phyloP scores from a whole-genome alignment of 768 basidiomycete species.

The Lactarius trivialis region DNA sequence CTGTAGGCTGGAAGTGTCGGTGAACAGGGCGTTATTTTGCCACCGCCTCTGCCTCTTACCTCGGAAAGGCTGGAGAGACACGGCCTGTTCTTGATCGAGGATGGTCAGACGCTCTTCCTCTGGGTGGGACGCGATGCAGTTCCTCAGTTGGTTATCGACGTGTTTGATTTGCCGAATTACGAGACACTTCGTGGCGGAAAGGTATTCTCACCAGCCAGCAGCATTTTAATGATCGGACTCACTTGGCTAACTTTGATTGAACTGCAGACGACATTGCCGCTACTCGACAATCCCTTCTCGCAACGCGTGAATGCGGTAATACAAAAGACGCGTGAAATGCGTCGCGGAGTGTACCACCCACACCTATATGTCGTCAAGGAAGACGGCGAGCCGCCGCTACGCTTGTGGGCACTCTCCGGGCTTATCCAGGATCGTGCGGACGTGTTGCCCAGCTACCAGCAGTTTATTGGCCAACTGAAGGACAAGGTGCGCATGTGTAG shows the following conservation, averaged over 20 bases:
- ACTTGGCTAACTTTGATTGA: neutral
- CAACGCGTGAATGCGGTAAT: conserved; percentile 91
- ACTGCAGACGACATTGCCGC: conserved; percentile 73
- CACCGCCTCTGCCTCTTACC: conserved; percentile 81
- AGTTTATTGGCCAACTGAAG: conserved; percentile 84
- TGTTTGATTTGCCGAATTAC: conserved; percentile 86
- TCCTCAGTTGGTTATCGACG: conserved; percentile 89
- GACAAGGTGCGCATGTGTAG: conserved; percentile 56
- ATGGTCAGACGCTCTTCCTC: conserved; percentile 95
- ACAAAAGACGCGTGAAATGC: conserved; percentile 91
- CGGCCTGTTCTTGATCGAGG: conserved; percentile 94
- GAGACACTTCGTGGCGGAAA: conserved; percentile 91
- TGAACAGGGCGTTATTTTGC: conserved; percentile 82
- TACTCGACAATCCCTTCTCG: conserved; percentile 91
- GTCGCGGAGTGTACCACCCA: conserved; percentile 86
- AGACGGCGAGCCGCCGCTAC: conserved; percentile 90
- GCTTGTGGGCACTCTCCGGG: conserved; percentile 91
- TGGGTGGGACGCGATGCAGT: conserved; percentile 99
- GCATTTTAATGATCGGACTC: neutral
- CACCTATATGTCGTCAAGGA: conserved; percentile 97
- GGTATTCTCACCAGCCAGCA: conserved; percentile 37
- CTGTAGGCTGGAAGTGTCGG: conserved; percentile 82
- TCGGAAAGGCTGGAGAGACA: conserved; percentile 94
- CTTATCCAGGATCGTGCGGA: conserved; percentile 96
- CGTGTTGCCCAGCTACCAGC: conserved; percentile 90